These are phyloP conservation scores for Tolypocladium guangdongense DNA, from an alignment of 2,329 filamentous ascomycete species.

Conservation along the genomic window DNA sequence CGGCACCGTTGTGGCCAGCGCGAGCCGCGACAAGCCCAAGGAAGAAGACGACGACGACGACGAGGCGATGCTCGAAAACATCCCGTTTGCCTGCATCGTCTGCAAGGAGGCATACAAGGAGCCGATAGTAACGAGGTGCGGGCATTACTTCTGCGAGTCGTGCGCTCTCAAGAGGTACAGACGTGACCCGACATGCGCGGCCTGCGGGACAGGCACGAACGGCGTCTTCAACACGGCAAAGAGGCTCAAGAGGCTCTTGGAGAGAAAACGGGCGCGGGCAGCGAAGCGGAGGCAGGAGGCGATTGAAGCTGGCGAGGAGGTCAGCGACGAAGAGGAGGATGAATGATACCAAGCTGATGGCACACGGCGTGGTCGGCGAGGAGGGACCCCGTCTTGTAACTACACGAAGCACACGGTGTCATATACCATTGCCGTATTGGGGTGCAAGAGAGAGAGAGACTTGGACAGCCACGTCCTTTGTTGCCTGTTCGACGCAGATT, in stretches of 20 bases:
- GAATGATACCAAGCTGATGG: not conserved
- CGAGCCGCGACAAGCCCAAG: conserved; percentile 31
- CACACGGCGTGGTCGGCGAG: too few relatives aligned
- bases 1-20: conserved; percentile 52
- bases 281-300: conserved; percentile 45
- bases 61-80: conserved; percentile 64
- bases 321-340: conserved; percentile 30
- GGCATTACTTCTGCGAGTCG: conserved; percentile 89
- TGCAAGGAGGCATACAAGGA: conserved; percentile 69
- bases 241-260: conserved; percentile 68
- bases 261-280: conserved; percentile 55
- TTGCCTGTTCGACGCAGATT: too few relatives aligned
- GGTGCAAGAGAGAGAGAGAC: too few relatives aligned
- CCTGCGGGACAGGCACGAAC: conserved; percentile 73
- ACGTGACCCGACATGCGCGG: conserved; percentile 77
- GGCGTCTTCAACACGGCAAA: conserved; percentile 87
- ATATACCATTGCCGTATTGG: too few relatives aligned
- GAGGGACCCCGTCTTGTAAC: too few relatives aligned
- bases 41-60: conserved; percentile 44
- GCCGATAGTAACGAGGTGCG: conserved; percentile 80
- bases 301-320: conserved; percentile 38
- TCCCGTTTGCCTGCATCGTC: conserved; percentile 83
- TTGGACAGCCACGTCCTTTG: too few relatives aligned
- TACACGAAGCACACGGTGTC: too few relatives aligned
- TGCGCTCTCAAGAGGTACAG: conserved; percentile 82